These are phyloP conservation scores for Amniculicola lignicola DNA, from an alignment of 495 filamentous ascomycete species.

Conservation along the genomic window DNA sequence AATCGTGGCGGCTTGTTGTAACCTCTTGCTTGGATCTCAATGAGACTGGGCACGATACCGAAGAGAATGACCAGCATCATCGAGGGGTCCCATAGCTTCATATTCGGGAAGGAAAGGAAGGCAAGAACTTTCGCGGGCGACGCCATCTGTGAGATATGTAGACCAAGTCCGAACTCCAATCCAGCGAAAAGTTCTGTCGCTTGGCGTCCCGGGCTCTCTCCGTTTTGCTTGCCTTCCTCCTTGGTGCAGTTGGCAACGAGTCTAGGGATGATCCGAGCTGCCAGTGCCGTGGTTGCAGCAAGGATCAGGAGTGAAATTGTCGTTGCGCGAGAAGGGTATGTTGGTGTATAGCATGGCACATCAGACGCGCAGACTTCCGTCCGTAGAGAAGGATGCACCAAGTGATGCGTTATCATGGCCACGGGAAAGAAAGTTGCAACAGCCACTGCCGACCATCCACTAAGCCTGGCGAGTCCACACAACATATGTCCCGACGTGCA, in stretches of 20 bases:
- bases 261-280: conserved; percentile 38
- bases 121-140: conserved; percentile 52
- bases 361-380: conserved; percentile 36
- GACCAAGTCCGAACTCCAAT: conserved; percentile 53
- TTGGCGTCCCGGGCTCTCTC: conserved; percentile 34
- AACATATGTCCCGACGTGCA: conserved; percentile 64
- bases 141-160: conserved; percentile 56
- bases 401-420: conserved; percentile 51
- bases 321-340: conserved; percentile 46
- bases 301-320: conserved; percentile 39
- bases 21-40: conserved; percentile 34
- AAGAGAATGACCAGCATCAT: conserved; percentile 52
- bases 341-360: conserved; percentile 50
- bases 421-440: conserved; percentile 55
- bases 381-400: conserved; percentile 40
- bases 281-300: conserved; percentile 36
- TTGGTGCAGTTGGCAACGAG: conserved; percentile 8
- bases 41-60: conserved; percentile 48
- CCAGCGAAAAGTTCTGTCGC: conserved; percentile 45
- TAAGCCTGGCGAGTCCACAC: conserved; percentile 54
- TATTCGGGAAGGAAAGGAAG: conserved; percentile 53
- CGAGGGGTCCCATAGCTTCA: conserved; percentile 52
- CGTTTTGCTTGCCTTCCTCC: conserved; percentile 27
- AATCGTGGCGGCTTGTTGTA: conserved; percentile 43
- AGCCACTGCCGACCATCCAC: conserved; percentile 51